Base-by-base conservation (phyloP, 805 yeast species). In the Kodamaea jinghongensis region DNA sequence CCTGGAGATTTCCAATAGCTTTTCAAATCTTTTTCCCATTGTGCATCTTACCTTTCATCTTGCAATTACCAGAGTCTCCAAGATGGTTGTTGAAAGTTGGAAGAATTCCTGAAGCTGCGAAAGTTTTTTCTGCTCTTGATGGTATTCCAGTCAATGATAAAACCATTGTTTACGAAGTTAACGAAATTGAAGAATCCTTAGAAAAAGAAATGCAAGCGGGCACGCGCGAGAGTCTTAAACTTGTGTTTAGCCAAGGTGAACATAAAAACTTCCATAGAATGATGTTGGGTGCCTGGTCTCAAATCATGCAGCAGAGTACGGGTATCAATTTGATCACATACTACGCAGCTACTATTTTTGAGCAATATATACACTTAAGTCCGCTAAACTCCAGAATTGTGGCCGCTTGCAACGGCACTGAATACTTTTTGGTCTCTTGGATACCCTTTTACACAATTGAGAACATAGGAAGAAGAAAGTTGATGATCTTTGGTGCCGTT, bases 291-390 rank as follows among this genome's bases (percentile, higher is more conserved):
- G 55, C 58, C 10, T 64, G 71, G 62, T 56, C 67, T 3, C 78
- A 74, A 42, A 52, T 67, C 35, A 58, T 73, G 58, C 78, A 73
- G 50, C 79, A 74, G 46, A 63, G 76, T 39, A 63, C 70, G 36
- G 79, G 76, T 45, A 72, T 70, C 47, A 75, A 71, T 44, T 69
- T 73, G 43, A 68, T 65, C 45, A 65, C 70, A 9, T 63, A 67
- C 48, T 68, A 67, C 39, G 70, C 70, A 9, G 73, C 70, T 37
- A 70, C 71, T 37, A 67, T 65, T 49, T 71, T 64, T 45, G 66
- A 52, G 16, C 39, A 28, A 10, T 47, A 46, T 39, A 50, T 54
- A 33, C 54, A 53, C 10, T 65, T 76, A 65, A 38, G 65, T 7
- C 59, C 75, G 1, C 50, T 67, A 20, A 52, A 58, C 17, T 59